These are phyloP conservation scores for Eucalyptus fibrosa DNA, from an alignment of 345 rosid genomes.

Conservation along the genomic window DNA sequence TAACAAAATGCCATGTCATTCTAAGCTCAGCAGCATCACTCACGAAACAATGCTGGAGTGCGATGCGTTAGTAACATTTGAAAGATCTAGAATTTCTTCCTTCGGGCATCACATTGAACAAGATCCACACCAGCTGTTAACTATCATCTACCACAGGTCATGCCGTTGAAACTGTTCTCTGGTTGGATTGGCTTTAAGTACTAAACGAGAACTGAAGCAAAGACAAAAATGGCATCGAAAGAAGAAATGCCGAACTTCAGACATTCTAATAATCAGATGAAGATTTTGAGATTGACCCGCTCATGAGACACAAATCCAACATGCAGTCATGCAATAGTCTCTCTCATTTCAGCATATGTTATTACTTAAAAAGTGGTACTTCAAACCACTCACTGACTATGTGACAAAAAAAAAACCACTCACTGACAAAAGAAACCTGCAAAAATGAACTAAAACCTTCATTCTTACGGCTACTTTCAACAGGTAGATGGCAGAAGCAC, in stretches of 20 bases:
- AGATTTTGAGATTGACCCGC: neutral
- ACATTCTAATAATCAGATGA: neutral
- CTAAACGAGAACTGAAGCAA: neutral
- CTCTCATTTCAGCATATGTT: neutral
- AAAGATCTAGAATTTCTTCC: neutral
- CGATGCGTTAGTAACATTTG: neutral
- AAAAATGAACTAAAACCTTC: neutral
- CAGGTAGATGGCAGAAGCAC: neutral
- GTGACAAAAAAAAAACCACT: neutral
- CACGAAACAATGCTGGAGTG: neutral
- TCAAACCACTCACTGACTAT: neutral
- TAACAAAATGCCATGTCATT: neutral
- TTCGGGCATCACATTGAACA: neutral
- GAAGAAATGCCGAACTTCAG: neutral
- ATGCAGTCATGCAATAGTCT: neutral
- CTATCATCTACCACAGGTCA: neutral
- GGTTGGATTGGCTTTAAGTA: neutral
- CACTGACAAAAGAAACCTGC: neutral
- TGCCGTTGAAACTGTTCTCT: neutral
- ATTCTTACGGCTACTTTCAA: neutral
- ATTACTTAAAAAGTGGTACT: neutral
- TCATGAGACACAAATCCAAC: neutral
- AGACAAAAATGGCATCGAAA: neutral
- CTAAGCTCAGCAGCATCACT: neutral
- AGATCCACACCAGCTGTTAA: neutral